A percentile compares a stretch with the other conserved stretches of the same genome.
Conservation (phyloP, 2,329 filamentous ascomycete species). For the Colletotrichum sp. region DNA sequence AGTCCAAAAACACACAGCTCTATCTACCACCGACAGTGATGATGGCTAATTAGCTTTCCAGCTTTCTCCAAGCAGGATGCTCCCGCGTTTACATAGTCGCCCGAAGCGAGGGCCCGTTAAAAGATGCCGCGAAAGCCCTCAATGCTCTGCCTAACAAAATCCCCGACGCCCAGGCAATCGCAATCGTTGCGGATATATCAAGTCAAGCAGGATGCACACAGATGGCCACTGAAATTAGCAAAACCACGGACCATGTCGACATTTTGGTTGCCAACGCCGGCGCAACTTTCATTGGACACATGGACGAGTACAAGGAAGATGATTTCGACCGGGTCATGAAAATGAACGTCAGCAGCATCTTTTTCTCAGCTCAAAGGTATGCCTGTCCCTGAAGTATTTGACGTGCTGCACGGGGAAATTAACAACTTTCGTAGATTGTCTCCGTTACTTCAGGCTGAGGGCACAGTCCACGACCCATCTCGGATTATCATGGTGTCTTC, state of each 20-base stretch:
- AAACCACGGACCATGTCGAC: background rate
- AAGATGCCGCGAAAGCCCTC: background rate
- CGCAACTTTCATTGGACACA: background rate
- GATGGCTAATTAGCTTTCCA: background rate
- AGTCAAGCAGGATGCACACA: background rate
- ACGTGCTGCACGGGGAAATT: rapidly evolving
- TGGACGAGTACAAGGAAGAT: background rate
- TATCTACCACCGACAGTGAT: background rate
- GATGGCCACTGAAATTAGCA: background rate
- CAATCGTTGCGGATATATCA: background rate
- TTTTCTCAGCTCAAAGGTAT: background rate
- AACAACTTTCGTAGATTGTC: background rate
- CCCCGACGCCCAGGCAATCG: background rate
- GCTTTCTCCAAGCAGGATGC: background rate
- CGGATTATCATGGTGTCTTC: background rate
- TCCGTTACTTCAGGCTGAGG: background rate
- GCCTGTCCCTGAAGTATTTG: background rate
- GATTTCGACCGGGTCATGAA: background rate
- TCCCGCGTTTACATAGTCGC: background rate
- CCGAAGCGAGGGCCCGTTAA: background rate
- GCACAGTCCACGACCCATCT: background rate
- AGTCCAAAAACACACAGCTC: background rate
- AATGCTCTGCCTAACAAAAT: background rate
- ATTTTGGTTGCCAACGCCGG: background rate
- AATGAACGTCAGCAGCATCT: background rate